Evolutionary conservation across 208 protist genomes (phyloP).

Genomic region (Trichomonas tenax): DNA sequence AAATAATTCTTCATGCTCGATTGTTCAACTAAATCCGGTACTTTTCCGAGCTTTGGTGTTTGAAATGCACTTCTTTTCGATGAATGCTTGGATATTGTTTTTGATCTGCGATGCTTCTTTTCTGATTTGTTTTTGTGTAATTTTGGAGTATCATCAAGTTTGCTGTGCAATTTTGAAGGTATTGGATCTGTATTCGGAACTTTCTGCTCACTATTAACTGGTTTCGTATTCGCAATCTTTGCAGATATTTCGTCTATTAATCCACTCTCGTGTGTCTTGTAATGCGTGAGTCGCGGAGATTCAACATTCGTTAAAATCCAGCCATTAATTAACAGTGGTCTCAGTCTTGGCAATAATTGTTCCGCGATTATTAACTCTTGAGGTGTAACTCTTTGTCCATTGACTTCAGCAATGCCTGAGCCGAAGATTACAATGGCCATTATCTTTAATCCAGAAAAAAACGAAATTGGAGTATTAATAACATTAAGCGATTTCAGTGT

Average conservation of each 20-base stretch:
- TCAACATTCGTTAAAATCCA: not conserved
- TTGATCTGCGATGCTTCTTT: not conserved
- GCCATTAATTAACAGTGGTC: not conserved
- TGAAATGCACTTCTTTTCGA: not conserved
- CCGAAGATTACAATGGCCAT: not conserved
- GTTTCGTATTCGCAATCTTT: not conserved
- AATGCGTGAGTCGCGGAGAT: not conserved
- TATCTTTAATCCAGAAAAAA: not conserved
- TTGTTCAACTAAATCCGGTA: not conserved
- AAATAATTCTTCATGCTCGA: not conserved
- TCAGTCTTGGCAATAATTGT: not conserved
- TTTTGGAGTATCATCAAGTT: not conserved
- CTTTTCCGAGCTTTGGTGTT: not conserved
- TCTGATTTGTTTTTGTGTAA: not conserved
- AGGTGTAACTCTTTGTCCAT: not conserved
- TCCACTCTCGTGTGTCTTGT: not conserved
- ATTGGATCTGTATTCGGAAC: not conserved
- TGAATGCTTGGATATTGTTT: not conserved
- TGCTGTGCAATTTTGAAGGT: not conserved
- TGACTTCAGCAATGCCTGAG: not conserved
- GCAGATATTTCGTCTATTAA: not conserved
- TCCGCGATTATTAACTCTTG: not conserved
- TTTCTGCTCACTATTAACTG: not conserved
- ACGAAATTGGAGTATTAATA: not conserved
- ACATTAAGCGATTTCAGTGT: not conserved